Evolutionary conservation across 2,329 filamentous ascomycete genomes (phyloP).

Genomic region (Monilinia aucupariae): DNA sequence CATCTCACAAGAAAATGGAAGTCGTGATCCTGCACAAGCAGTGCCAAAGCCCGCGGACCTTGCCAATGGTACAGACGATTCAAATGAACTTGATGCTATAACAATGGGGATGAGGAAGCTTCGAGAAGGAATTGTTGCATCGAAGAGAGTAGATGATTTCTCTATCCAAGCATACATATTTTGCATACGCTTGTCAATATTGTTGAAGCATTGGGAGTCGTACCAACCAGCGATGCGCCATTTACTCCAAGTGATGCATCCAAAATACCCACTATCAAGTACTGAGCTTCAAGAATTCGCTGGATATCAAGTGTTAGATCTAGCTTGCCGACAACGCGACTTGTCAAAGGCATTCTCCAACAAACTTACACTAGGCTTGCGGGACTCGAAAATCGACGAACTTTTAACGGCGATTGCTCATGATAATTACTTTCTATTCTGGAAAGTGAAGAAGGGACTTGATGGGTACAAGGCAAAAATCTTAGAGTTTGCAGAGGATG

Average conservation of each 20-base stretch:
- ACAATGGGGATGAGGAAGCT: conserved; percentile 85
- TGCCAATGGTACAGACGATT: conserved; percentile 15
- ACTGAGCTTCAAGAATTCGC: conserved; percentile 74
- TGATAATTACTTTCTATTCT: conserved; percentile 79
- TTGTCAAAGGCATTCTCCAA: conserved; percentile 67
- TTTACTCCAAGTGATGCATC: conserved; percentile 67
- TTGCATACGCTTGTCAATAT: conserved; percentile 76
- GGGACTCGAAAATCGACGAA: conserved; percentile 62
- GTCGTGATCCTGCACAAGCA: conserved; percentile 26
- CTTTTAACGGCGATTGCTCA: conserved; percentile 66
- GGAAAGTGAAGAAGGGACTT: conserved; percentile 62
- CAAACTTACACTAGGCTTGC: conserved; percentile 54
- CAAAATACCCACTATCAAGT: conserved; percentile 58
- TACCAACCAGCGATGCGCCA: conserved; percentile 85
- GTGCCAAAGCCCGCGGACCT: conserved; percentile 17
- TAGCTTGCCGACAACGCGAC: conserved; percentile 76
- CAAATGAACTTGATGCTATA: conserved; percentile 40
- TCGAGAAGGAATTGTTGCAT: conserved; percentile 80
- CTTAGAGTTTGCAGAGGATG: conserved; percentile 73
- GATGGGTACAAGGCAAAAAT: conserved; percentile 76
- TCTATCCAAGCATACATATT: conserved; percentile 88
- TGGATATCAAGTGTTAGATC: conserved; percentile 77
- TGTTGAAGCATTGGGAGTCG: conserved; percentile 76
- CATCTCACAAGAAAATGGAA: conserved; percentile 24
- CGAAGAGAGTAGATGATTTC: conserved; percentile 71